These are phyloP conservation scores for Mucor sp. DNA, from an alignment of 371 early-diverging fungal species.

Conservation along the genomic window DNA sequence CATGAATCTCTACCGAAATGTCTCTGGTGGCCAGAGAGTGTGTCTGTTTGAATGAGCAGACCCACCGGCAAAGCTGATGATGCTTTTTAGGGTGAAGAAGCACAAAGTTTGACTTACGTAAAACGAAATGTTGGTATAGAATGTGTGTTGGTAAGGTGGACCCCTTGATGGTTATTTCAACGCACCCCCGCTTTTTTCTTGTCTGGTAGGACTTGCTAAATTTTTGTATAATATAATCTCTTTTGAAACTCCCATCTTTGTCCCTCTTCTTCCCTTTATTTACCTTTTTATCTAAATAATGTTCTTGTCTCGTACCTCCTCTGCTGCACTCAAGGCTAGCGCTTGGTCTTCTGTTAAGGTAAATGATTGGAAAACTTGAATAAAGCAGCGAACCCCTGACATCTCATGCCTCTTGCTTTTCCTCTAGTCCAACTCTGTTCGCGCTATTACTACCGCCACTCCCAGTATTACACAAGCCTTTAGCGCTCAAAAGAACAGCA, in stretches of 20 bases:
- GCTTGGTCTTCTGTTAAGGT: constrained; percentile 37
- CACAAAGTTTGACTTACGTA: not conserved
- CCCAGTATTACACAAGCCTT: constrained; percentile 65
- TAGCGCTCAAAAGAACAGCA: constrained; percentile 64
- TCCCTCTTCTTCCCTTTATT: constrained; percentile 24
- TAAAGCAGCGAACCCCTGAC: too few species aligned
- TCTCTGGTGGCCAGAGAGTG: not conserved
- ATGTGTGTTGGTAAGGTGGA: not conserved
- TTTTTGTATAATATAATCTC: constrained; percentile 17
- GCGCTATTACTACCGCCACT: constrained; percentile 59
- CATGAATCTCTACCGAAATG: not conserved
- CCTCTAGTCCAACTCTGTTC: constrained; percentile 40
- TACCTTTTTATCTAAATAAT: constrained; percentile 20
- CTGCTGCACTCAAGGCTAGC: constrained; percentile 36
- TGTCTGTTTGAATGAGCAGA: not conserved
- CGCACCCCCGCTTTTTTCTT: constrained; percentile 26
- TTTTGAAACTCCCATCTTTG: constrained; percentile 21
- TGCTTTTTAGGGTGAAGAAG: not conserved
- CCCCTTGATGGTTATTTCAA: constrained; percentile 11
- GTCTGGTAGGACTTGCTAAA: constrained; percentile 11
- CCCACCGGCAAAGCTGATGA: not conserved
- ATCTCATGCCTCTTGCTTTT: not conserved
- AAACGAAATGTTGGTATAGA: not conserved
- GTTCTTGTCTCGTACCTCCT: constrained; percentile 39
- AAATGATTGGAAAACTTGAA: not conserved